These are phyloP conservation scores for Tulasnella sp. DNA, from an alignment of 768 basidiomycete genomes.

Conservation along the genomic window DNA sequence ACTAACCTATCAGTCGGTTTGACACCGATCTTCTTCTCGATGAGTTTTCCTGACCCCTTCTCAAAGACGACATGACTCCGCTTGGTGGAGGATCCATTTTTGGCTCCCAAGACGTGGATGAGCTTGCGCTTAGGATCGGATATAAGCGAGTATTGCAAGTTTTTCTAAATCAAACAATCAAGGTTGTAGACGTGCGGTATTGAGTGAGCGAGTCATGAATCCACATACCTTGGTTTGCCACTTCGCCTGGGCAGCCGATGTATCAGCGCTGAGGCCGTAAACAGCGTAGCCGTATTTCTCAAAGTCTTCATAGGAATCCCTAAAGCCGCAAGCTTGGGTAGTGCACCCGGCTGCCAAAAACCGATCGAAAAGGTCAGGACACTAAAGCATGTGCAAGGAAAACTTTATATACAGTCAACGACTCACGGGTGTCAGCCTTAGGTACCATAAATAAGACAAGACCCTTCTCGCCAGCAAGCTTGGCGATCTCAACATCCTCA, in stretches of 20 bases:
- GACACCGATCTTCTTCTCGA: constrained; percentile 77
- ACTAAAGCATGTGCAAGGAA: neutral
- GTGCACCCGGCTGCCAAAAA: constrained; percentile 71
- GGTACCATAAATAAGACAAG: constrained; percentile 75
- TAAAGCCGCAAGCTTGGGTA: constrained; percentile 83
- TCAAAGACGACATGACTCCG: constrained; percentile 91
- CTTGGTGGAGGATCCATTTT: constrained; percentile 62
- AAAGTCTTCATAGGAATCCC: constrained; percentile 75
- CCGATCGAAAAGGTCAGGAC: neutral
- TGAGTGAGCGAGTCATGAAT: neutral
- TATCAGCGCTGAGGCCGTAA: constrained; percentile 77
- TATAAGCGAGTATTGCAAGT: constrained; percentile 73
- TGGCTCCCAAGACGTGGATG: constrained; percentile 70
- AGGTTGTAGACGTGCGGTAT: constrained; percentile 8
- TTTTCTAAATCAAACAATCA: constrained; percentile 42
- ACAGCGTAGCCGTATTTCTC: constrained; percentile 55
- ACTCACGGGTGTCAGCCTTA: constrained; percentile 76
- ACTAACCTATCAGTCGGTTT: constrained; percentile 75
- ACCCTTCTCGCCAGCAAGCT: constrained; percentile 57
- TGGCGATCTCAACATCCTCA: constrained; percentile 60
- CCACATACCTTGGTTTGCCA: constrained; percentile 73
- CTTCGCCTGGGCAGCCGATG: constrained; percentile 59
- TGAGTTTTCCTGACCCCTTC: constrained; percentile 70
- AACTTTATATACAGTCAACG: neutral
- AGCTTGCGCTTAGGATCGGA: constrained; percentile 80